Evolutionary conservation across 2,329 filamentous ascomycete species (phyloP).

Genomic region (Thielaviopsis populi): DNA sequence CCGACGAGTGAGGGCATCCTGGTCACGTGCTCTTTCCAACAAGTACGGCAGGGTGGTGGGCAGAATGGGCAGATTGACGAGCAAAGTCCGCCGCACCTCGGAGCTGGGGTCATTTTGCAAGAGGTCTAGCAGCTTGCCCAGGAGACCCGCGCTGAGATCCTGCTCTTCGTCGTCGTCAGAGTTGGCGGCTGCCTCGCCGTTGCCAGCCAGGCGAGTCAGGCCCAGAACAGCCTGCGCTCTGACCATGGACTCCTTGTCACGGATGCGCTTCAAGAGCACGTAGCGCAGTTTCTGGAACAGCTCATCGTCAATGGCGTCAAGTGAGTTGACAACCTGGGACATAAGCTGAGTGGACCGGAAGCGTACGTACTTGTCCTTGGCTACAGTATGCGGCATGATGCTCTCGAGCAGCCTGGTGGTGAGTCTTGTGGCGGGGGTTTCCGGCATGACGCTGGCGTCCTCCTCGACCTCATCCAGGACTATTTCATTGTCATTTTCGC

Average conservation of each 20-base stretch:
- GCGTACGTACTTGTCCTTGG: slow-evolving; percentile 86
- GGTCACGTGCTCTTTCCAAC: slow-evolving; percentile 77
- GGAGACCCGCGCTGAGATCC: slow-evolving; percentile 47
- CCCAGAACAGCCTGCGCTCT: slow-evolving; percentile 84
- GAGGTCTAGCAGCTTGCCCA: slow-evolving; percentile 73
- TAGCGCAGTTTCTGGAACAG: slow-evolving; percentile 70
- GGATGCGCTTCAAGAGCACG: slow-evolving; percentile 67
- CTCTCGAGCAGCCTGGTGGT: slow-evolving; percentile 58
- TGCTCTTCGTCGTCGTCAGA: slow-evolving; percentile 58
- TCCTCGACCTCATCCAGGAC: slow-evolving; percentile 48
- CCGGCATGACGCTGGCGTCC: slow-evolving; percentile 55
- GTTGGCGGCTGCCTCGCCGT: slow-evolving; percentile 55
- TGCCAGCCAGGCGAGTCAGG: slow-evolving; percentile 68
- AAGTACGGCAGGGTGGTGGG: slow-evolving; percentile 72
- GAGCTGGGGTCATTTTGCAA: slow-evolving; percentile 89
- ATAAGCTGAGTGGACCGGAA: slow-evolving; percentile 83
- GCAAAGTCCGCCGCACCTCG: slow-evolving; percentile 74
- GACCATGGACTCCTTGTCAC: slow-evolving; percentile 88
- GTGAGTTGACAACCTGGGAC: slow-evolving; percentile 78
- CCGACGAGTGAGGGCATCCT: slow-evolving; percentile 68
- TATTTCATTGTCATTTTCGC: slow-evolving; percentile 55
- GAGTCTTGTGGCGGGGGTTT: slow-evolving; percentile 72
- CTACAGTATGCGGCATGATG: slow-evolving; percentile 58
- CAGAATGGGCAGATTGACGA: slow-evolving; percentile 79
- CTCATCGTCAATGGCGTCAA: slow-evolving; percentile 85